Evolutionary conservation across 108 stramenopile species (phyloP), one percentile per base, ranked within the genome.

Genomic region (Nitzschia palea): DNA sequence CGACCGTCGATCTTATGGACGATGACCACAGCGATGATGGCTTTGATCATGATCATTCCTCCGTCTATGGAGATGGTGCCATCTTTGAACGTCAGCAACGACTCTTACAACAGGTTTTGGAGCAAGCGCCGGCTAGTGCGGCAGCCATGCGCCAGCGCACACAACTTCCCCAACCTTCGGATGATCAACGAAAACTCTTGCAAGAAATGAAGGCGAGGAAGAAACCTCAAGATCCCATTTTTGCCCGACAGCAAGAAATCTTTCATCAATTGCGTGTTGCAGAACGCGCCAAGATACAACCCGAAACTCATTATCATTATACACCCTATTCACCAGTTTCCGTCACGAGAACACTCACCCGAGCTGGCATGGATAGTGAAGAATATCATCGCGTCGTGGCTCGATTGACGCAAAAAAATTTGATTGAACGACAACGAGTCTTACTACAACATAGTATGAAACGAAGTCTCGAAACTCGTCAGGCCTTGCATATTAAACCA

Each of bases 361-460:
- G 22, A 20, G 65, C 44, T 47, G 35, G 59, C 2, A 60, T 65
- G 52, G 44, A 45, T 25, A 45, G 36, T 26, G 65, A 42, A 4
- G 65, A 65, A 25, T 65, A 65, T 25, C 65, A 65, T 32, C 30
- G 29, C 1, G 45, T 37, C 0, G 65, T 65, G 8, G 4, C 45
- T 25, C 51, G 33, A 31, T 26, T 65, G 15, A 65, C 65, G 26
- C 52, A 65, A 15, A 65, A 65, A 26, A 65, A 65, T 53, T 26
- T 65, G 18, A 26, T 65, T 25, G 51, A 65, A 53, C 65, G 65
- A 9, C 65, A 65, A 53, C 50, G 45, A 15, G 20, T 15, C 2
- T 26, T 65, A 52, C 31, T 65, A 4, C 65, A 65, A 53, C 34
- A 65, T 25, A 48, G 45, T 20, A 65, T 65, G 65, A 65, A 48